Percentiles rank a stretch among this genome's conserved stretches.
Conservation (phyloP, 805 yeast genomes). For the Sporopachydermia quercuum region DNA sequence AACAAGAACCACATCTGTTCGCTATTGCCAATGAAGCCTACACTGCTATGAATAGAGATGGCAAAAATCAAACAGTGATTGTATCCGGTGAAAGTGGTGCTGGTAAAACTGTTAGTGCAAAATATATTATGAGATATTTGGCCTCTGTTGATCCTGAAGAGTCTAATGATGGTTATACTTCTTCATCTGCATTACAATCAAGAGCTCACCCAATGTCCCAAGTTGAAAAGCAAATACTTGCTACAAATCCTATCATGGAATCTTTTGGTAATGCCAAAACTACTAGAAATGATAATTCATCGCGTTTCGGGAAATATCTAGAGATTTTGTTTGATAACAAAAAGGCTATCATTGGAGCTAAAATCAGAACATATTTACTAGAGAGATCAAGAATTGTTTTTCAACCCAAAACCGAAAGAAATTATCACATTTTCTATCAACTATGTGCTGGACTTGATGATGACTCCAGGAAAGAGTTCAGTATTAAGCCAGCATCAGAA, state of each 20-base stretch:
- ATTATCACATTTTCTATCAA: constrained; percentile 92
- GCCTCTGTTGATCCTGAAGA: constrained; percentile 65
- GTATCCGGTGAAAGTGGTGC: constrained; percentile 98
- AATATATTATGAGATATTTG: constrained; percentile 92
- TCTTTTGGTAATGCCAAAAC: constrained; percentile 98
- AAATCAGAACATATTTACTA: constrained; percentile 80
- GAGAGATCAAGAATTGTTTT: constrained; percentile 91
- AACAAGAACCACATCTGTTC: constrained; percentile 90
- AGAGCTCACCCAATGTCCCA: constrained; percentile 45
- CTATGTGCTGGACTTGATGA: constrained; percentile 51
- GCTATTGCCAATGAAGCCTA: constrained; percentile 98
- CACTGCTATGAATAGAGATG: constrained; percentile 79
- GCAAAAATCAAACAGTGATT: constrained; percentile 83
- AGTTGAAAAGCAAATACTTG: constrained; percentile 86
- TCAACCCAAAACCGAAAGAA: constrained; percentile 83
- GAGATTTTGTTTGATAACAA: constrained; percentile 73
- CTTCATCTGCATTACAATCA: background rate
- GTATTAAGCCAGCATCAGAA: constrained; percentile 50
- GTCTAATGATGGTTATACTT: background rate
- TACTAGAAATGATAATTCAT: constrained; percentile 91
- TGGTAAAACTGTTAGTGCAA: constrained; percentile 95
- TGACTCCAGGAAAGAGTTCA: constrained; percentile 39
- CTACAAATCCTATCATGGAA: constrained; percentile 95
- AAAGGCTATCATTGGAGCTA: constrained; percentile 81
- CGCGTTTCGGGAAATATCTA: constrained; percentile 91